These are phyloP conservation scores for Anisodus tanguticus DNA, from an alignment of 257 asterid species.

Conservation along the genomic window DNA sequence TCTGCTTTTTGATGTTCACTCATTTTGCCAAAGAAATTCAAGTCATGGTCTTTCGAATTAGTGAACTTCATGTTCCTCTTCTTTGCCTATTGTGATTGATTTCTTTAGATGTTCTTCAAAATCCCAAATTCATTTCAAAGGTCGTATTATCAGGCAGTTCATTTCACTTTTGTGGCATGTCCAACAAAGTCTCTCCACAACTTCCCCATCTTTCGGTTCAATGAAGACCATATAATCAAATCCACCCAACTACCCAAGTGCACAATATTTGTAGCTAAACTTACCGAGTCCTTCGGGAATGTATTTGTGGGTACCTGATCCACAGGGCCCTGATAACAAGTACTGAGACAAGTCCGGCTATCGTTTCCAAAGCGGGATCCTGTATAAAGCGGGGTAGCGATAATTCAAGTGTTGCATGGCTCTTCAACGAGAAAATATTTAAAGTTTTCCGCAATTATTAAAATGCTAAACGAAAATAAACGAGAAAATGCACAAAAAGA, in stretches of 20 bases:
- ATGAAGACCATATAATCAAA: constrained; percentile 19
- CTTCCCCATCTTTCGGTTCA: constrained; percentile 3
- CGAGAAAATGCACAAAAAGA: background rate
- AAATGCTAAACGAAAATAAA: background rate
- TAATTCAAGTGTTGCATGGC: background rate
- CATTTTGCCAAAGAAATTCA: constrained; percentile 19
- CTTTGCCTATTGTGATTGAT: background rate
- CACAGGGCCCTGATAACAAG: constrained; percentile 44
- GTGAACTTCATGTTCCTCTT: constrained; percentile 18
- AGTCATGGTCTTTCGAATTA: background rate
- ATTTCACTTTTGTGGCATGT: background rate
- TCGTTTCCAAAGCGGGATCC: constrained; percentile 46
- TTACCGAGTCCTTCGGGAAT: constrained; percentile 32
- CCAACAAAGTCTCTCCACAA: background rate
- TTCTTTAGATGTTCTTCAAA: constrained; percentile 11
- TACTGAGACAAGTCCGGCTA: constrained; percentile 39
- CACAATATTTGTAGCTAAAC: constrained; percentile 28
- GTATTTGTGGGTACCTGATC: constrained; percentile 51
- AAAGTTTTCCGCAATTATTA: background rate
- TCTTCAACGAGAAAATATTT: constrained; percentile 1
- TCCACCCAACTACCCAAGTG: background rate
- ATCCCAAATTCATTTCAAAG: constrained; percentile 2
- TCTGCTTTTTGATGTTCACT: background rate
- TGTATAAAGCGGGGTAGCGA: constrained; percentile 36
- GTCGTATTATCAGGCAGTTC: constrained; percentile 5